Evolutionary conservation across 768 basidiomycete species (phyloP), one percentile per base, ranked within the genome.

Genomic region (Trametes meyenii): DNA sequence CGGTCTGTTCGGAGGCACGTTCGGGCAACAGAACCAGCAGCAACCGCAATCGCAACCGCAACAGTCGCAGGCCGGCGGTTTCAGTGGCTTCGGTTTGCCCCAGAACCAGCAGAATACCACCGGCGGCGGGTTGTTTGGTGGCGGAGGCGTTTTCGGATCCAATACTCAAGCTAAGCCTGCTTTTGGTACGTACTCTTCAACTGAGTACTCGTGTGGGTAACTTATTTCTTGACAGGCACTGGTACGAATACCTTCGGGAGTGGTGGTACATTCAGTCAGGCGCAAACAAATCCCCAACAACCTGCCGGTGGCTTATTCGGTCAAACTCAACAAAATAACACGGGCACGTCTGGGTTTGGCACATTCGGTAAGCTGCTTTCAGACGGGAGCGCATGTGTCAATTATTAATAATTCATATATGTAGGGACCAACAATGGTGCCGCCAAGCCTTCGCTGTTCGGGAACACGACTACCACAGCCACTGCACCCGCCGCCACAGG

Each of bases 371-470:
- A 39, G 69, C 39, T 5, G 29, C 29, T 38, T 16, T 60, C 36
- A 21, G 21, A 40, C 44, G 23, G 23, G 33, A 40, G 46, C 49
- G 58, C 17, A 39, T 1, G 2, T 21, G 51, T 13, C 29, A 16
- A 16, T 19, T 56, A 19, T 17, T 26, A 38, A 6, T 21, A 40
- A 48, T 50, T 29, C n/a, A 26, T 29, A 14, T 19, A 26, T 48
- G 21, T 38, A 63, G 66, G 52, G 8, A 59, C 50, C 53, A 69
- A 68, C 52, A 68, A 70, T 42, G 71, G 72, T 58, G 67, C 77
- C 21, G 61, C 74, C 19, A 83, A 85, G 59, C 76, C 83, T 5
- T 74, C 75, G 16, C 69, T 84, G 24, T 86, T 86, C 57, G 83
- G 84, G n/a, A 35, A n/a, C 6, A 42, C 68, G 52, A 49, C 44